Evolutionary conservation across 139 green algal species (phyloP).

Genomic region (Yamagishiella unicocca): DNA sequence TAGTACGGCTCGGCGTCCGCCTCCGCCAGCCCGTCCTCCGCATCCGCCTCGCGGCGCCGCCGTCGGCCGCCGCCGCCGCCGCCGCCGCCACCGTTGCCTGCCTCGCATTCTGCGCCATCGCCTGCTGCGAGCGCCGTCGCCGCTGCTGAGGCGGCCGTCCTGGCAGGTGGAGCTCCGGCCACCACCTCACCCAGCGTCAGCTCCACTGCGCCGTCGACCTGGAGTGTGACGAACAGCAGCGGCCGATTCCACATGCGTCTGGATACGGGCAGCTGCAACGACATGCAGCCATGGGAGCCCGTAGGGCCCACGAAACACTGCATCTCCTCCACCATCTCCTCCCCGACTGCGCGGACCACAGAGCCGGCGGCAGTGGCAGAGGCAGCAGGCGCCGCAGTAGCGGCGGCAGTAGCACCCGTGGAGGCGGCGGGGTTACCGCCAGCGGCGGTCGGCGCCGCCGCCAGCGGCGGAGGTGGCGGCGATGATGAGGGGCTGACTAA

Average conservation of each 20-base stretch:
- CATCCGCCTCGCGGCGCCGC: not conserved
- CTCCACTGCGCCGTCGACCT: not conserved
- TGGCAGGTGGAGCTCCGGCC: not conserved
- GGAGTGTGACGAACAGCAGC: constrained; percentile 3
- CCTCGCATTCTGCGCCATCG: not conserved
- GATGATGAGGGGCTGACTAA: not conserved
- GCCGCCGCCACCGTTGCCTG: no score
- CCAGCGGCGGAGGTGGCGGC: not conserved
- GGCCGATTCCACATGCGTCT: not conserved
- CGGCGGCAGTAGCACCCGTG: no score
- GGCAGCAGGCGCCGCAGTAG: no score
- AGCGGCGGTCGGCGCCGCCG: no score
- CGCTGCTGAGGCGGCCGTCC: not conserved
- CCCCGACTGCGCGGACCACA: no score
- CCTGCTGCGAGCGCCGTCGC: not conserved
- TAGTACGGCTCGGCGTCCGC: not conserved
- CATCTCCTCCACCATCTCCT: not conserved
- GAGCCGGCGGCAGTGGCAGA: no score
- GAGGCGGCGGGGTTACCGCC: no score
- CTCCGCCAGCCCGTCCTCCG: not conserved
- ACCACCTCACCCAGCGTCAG: not conserved
- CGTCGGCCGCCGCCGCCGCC: not conserved
- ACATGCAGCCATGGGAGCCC: constrained; percentile 32
- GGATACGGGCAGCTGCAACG: not conserved
- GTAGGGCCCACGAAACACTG: constrained; percentile 5